Evolutionary conservation across 495 filamentous ascomycete genomes (phyloP).

Genomic region (Penicillium turbatum): DNA sequence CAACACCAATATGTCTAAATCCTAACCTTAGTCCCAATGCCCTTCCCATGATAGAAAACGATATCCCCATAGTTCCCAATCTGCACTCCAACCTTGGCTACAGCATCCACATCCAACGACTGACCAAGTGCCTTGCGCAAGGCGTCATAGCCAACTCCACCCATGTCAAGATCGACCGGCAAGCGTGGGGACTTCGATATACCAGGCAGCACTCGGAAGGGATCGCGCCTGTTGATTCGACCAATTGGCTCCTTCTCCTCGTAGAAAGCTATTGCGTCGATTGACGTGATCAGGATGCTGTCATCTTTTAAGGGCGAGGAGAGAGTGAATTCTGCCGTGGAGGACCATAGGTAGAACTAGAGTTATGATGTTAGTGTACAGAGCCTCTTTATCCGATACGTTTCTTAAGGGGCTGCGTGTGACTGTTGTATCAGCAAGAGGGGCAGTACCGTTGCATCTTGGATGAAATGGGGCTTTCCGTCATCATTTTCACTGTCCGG

Average conservation of each 20-base stretch:
- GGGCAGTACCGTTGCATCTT: constrained; percentile 67
- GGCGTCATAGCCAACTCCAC: constrained; percentile 75
- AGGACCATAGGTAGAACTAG: constrained; percentile 75
- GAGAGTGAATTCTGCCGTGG: constrained; percentile 79
- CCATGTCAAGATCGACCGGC: constrained; percentile 74
- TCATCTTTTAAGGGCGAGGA: constrained; percentile 70
- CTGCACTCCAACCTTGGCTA: constrained; percentile 63
- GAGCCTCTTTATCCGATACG: not conserved
- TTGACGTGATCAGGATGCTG: constrained; percentile 65
- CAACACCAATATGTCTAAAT: constrained; percentile 37
- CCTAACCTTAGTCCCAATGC: constrained; percentile 69
- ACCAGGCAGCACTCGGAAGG: constrained; percentile 77
- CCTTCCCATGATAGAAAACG: constrained; percentile 65
- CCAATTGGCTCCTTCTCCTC: constrained; percentile 74
- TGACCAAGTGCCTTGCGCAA: constrained; percentile 83
- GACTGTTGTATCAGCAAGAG: constrained; percentile 21
- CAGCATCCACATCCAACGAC: constrained; percentile 69
- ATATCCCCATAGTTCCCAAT: constrained; percentile 67
- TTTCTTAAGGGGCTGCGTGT: not conserved
- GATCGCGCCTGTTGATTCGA: constrained; percentile 64
- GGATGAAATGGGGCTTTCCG: constrained; percentile 64
- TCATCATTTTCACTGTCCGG: constrained; percentile 39
- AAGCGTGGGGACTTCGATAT: constrained; percentile 63
- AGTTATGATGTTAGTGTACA: not conserved
- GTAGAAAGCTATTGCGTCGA: constrained; percentile 84